A percentile compares a stretch with the other conserved stretches of the same genome.
These are phyloP conservation scores for Claviceps sp. DNA, from an alignment of 2,329 filamentous ascomycete genomes.

Conservation along the genomic window DNA sequence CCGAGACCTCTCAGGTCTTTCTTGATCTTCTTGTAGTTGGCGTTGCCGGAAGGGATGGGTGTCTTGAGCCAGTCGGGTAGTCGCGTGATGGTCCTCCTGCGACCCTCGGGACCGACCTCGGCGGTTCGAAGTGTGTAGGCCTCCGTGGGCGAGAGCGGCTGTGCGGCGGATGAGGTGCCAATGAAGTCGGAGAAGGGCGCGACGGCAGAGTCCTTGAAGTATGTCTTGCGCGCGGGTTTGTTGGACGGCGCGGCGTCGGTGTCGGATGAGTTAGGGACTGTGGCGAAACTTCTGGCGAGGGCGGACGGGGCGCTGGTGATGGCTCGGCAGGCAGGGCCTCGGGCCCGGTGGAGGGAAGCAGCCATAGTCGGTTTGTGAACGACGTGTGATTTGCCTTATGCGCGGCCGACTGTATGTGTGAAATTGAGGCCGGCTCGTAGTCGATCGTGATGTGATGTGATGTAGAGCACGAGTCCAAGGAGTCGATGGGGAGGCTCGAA, in stretches of 20 bases:
- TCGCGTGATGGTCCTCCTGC: constrained; percentile 53
- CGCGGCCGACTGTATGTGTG: neutral
- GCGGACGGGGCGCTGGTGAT: constrained; percentile 19
- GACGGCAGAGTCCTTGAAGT: constrained; percentile 46
- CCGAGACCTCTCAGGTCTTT: constrained; percentile 78
- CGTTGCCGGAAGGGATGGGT: constrained; percentile 67
- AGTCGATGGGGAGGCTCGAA: too few relatives aligned
- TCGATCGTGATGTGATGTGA: neutral
- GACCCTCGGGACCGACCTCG: constrained; percentile 49
- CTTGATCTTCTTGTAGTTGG: constrained; percentile 90
- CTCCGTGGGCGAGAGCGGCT: constrained; percentile 35
- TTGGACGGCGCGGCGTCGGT: constrained; percentile 10
- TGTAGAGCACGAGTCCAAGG: too few relatives aligned
- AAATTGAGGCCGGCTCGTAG: too few relatives aligned
- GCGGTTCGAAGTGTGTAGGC: constrained; percentile 49
- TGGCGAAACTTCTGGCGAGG: constrained; percentile 29
- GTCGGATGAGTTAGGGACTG: constrained; percentile 24
- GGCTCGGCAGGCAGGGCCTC: constrained; percentile 28
- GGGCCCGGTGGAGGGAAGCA: constrained; percentile 27
- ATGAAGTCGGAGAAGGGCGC: constrained; percentile 48
- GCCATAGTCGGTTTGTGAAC: constrained; percentile 17
- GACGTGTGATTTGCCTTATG: neutral
- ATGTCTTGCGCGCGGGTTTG: constrained; percentile 27
- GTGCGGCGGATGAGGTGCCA: constrained; percentile 23
- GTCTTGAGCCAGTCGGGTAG: constrained; percentile 94